A percentile compares a stretch with the other conserved stretches of the same genome.
Conservation (phyloP, 2,329 filamentous ascomycete genomes). For the Xylaria sp. region DNA sequence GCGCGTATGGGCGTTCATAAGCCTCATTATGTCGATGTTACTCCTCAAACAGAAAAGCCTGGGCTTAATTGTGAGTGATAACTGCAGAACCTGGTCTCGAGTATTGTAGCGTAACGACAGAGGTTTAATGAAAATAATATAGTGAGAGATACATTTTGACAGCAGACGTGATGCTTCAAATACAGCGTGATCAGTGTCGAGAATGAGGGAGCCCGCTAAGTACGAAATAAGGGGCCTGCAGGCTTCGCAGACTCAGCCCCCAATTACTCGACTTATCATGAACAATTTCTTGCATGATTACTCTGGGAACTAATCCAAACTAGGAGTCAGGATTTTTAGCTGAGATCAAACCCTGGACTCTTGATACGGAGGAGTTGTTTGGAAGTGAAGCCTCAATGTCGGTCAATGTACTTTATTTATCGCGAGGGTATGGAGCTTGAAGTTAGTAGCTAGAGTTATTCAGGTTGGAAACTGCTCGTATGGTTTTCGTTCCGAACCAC, state of each 20-base stretch:
- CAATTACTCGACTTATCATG: background rate
- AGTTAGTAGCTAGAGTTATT: background rate
- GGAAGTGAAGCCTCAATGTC: background rate
- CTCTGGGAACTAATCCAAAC: background rate
- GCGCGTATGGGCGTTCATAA: slow-evolving; percentile 19
- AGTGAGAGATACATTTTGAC: background rate
- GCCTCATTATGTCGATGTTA: slow-evolving; percentile 12
- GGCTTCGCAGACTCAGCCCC: slow-evolving; percentile 2
- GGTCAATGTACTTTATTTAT: background rate
- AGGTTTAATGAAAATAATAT: background rate
- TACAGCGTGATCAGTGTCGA: background rate
- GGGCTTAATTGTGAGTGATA: background rate
- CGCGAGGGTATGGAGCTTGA: background rate
- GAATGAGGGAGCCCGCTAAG: slow-evolving; percentile 18
- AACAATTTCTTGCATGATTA: background rate
- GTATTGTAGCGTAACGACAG: background rate
- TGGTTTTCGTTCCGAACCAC: too few species aligned
- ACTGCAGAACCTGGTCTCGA: background rate
- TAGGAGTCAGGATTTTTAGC: background rate
- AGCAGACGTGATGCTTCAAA: background rate
- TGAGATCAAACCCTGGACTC: background rate
- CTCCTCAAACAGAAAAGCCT: background rate
- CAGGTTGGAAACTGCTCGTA: background rate
- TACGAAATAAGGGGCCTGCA: slow-evolving; percentile 8
- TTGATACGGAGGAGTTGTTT: background rate